phyloP scores from a whole-genome alignment of 2,329 filamentous ascomycete genomes.

The Aspergillus candidus region DNA sequence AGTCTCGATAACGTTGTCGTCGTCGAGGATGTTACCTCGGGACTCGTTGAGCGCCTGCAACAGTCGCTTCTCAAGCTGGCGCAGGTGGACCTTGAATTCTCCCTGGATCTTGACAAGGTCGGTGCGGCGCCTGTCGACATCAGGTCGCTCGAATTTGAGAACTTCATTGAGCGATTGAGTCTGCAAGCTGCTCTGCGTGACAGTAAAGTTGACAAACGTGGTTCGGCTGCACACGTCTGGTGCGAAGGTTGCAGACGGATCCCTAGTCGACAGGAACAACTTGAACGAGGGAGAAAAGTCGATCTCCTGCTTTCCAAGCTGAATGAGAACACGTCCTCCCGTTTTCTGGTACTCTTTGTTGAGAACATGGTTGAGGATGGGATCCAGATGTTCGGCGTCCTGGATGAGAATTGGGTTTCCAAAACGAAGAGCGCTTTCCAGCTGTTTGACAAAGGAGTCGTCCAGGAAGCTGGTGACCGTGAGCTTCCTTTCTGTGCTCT shows the following conservation, averaged over 20 bases:
- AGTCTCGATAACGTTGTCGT: conserved; percentile 96
- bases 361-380: conserved; percentile 94
- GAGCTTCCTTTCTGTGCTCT: conserved; percentile 86
- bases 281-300: conserved; percentile 97
- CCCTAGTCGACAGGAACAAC: conserved; percentile 88
- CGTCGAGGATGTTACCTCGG: conserved; percentile 93
- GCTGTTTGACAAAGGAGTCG: conserved; percentile 94
- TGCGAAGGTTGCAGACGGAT: conserved; percentile 91
- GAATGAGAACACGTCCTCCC: conserved; percentile 93
- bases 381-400: conserved; percentile 94
- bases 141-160: conserved; percentile 91
- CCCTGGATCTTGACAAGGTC: conserved; percentile 98
- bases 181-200: conserved; percentile 96
- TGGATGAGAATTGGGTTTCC: conserved; percentile 98
- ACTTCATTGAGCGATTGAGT: conserved; percentile 97
- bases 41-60: conserved; percentile 95
- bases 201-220: conserved; percentile 98
- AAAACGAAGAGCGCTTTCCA: conserved; percentile 94
- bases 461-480: conserved; percentile 98
- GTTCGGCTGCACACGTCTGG: conserved; percentile 97
- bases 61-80: conserved; percentile 88
- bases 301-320: conserved; percentile 97
- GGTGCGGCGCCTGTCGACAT: conserved; percentile 91
- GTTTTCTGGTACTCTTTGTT: conserved; percentile 99
- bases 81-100: conserved; percentile 97